Evolutionary conservation across 2,329 filamentous ascomycete species (phyloP).

Genomic region (Onygena corvina): DNA sequence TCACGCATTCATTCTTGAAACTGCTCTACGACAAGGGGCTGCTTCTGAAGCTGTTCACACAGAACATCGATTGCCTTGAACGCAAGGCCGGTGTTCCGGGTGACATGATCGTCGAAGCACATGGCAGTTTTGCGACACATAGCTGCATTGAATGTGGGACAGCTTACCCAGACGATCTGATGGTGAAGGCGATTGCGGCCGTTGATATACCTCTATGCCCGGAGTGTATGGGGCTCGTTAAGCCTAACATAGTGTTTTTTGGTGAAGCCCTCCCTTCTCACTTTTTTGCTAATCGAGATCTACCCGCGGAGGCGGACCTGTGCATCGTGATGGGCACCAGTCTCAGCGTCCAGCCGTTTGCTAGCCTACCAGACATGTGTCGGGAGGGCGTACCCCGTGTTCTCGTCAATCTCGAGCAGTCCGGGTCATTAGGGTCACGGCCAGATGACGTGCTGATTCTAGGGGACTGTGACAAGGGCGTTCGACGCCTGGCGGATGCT

Average conservation of each 20-base stretch:
- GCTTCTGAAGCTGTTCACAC: slow-evolving; percentile 79
- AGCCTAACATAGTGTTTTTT: slow-evolving; percentile 93
- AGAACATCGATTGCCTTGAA: slow-evolving; percentile 96
- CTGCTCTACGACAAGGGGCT: slow-evolving; percentile 64
- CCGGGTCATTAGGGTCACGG: slow-evolving; percentile 64
- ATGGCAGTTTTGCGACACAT: slow-evolving; percentile 87
- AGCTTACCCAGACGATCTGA: slow-evolving; percentile 58
- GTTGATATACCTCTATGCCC: slow-evolving; percentile 61
- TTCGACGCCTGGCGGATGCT: slow-evolving; percentile 63
- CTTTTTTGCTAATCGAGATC: slow-evolving; percentile 50
- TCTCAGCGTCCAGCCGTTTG: slow-evolving; percentile 78
- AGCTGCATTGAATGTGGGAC: slow-evolving; percentile 78
- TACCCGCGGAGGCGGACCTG: slow-evolving; percentile 56
- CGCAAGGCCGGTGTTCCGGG: slow-evolving; percentile 69
- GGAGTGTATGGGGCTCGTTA: slow-evolving; percentile 65
- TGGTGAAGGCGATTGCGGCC: slow-evolving; percentile 55
- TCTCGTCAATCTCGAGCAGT: slow-evolving; percentile 74
- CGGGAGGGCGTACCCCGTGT: slow-evolving; percentile 56
- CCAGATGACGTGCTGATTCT: slow-evolving; percentile 75
- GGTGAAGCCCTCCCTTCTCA: slow-evolving; percentile 57
- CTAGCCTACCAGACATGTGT: slow-evolving; percentile 58
- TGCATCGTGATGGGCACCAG: slow-evolving; percentile 83
- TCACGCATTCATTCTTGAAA: slow-evolving; percentile 79
- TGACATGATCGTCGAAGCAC: slow-evolving; percentile 78
- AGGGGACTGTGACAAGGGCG: slow-evolving; percentile 70